A percentile compares a stretch with the other conserved stretches of the same genome.
Evolutionary conservation across 2,329 filamentous ascomycete species (phyloP).

Genomic region (Orbilia quercus): DNA sequence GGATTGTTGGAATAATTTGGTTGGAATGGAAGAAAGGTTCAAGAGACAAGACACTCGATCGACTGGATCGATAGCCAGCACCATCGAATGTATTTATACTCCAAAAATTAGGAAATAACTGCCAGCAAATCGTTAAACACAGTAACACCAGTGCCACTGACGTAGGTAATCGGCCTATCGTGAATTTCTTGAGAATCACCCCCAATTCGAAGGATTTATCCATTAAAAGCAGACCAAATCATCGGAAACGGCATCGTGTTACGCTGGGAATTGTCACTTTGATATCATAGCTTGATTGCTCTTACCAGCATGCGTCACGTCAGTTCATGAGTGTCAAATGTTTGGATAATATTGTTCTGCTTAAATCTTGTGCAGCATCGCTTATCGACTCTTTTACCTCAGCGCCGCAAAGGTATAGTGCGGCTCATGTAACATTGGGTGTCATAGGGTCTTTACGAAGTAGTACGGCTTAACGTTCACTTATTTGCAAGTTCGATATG

Average conservation of each 20-base stretch:
- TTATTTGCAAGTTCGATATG: too few relatives aligned
- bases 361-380: slow-evolving; percentile 2
- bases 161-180: slow-evolving; percentile 2
- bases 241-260: not conserved
- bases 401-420: not conserved
- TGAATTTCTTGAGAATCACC: not conserved
- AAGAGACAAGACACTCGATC: not conserved
- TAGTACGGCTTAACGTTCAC: too few relatives aligned
- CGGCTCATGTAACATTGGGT: not conserved
- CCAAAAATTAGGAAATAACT: slow-evolving; percentile 1
- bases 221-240: not conserved
- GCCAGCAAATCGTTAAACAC: slow-evolving; percentile 16
- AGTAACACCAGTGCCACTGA: slow-evolving; percentile 15
- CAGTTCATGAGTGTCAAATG: not conserved
- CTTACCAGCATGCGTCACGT: not conserved
- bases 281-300: slow-evolving; percentile 33
- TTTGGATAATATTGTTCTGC: not conserved
- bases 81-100: slow-evolving; percentile 44
- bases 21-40: not conserved
- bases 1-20: not conserved
- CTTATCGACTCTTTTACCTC: slow-evolving; percentile 10
- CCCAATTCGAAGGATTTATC: not conserved
- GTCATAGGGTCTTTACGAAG: not conserved
- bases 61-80: slow-evolving; percentile 26
- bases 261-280: slow-evolving; percentile 24